Base-by-base conservation (phyloP, 345 rosid genomes). In the Psidium guajava region DNA sequence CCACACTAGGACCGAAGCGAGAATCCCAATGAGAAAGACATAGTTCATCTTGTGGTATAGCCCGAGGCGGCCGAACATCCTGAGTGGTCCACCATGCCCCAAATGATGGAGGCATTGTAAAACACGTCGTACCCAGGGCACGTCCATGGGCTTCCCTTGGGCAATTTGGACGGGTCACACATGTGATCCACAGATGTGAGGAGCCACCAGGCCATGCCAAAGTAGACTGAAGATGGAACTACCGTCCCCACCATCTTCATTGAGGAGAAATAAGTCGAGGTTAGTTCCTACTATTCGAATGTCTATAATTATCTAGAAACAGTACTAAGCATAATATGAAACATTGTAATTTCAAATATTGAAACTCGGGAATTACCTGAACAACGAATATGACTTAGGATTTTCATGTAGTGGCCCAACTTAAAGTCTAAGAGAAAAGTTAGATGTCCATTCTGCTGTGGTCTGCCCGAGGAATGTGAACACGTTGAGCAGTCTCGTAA, bases 91-190 rank as follows among this genome's bases (percentile, higher is more conserved):
- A 0, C 88, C 42, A 92, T 87, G 6, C 92, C 91, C 95, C 95
- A 93, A 20, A 93, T 91, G 88, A 92, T 82, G 77, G 94, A 93
- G 54, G 93, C 92, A 82, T 90, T 89, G 91, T 90, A 93, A 89
- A 87, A 89, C 20, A 92, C 90, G 40, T 89, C 85, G 21, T 90
- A 90, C 36, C 89, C 85, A 0, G 93, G 93, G 59, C 95, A 93
- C 3, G 93, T 92, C 95, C 93, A 93, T 0, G 86, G 94, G 84
- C 92, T 93, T 85, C 92, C 92, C 49, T 5, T 57, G 0, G 91
- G 91, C 86, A 89, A 50, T n/a, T 87, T 81, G 12, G 87, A 52
- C 3, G 81, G 87, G 21, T 91, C 54, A 24, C 94, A 91, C 57
- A 92, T 89, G 89, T 85, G 6, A 9, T 87, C 86, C 50, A 93